phyloP scores from a whole-genome alignment of 2,329 filamentous ascomycete species.

The Ceratocystis cubensis region DNA sequence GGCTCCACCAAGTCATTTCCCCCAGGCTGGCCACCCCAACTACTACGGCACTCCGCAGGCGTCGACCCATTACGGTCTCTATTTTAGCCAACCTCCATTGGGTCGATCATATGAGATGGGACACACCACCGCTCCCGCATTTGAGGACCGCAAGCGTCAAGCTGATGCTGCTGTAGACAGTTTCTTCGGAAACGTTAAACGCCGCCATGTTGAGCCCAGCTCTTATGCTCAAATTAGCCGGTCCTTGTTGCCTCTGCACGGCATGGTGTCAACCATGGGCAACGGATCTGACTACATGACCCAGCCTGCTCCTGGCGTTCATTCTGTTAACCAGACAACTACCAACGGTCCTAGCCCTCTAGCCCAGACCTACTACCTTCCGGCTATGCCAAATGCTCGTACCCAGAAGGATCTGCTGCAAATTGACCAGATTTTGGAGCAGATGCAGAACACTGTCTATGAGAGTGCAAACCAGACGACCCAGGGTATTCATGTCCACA shows the following conservation, averaged over 20 bases:
- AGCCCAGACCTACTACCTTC: slow-evolving; percentile 66
- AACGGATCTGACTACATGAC: slow-evolving; percentile 44
- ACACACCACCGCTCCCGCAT: slow-evolving; percentile 28
- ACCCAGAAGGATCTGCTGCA: slow-evolving; percentile 90
- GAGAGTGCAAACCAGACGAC: slow-evolving; percentile 78
- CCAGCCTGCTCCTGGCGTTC: slow-evolving; percentile 32
- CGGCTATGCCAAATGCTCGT: slow-evolving; percentile 73
- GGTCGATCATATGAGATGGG: slow-evolving; percentile 26
- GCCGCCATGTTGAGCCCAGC: slow-evolving; percentile 73
- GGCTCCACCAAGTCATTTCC: slow-evolving; percentile 43
- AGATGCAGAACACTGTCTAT: slow-evolving; percentile 92
- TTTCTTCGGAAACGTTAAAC: slow-evolving; percentile 88
- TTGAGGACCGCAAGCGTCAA: slow-evolving; percentile 70
- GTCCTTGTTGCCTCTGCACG: slow-evolving; percentile 70
- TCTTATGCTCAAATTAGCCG: slow-evolving; percentile 90
- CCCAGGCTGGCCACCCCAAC: slow-evolving; percentile 40
- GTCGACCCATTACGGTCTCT: slow-evolving; percentile 55
- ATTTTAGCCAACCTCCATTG: slow-evolving; percentile 57
- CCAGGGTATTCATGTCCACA: slow-evolving; percentile 63
- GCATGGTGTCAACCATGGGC: slow-evolving; percentile 51
- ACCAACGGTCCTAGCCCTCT: slow-evolving; percentile 43
- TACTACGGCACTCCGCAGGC: slow-evolving; percentile 47
- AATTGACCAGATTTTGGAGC: slow-evolving; percentile 87
- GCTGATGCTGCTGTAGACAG: slow-evolving; percentile 73
- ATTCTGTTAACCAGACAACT: slow-evolving; percentile 41